Conservation (phyloP, 768 basidiomycete species). For the Kwoniella newhampshirensis region DNA sequence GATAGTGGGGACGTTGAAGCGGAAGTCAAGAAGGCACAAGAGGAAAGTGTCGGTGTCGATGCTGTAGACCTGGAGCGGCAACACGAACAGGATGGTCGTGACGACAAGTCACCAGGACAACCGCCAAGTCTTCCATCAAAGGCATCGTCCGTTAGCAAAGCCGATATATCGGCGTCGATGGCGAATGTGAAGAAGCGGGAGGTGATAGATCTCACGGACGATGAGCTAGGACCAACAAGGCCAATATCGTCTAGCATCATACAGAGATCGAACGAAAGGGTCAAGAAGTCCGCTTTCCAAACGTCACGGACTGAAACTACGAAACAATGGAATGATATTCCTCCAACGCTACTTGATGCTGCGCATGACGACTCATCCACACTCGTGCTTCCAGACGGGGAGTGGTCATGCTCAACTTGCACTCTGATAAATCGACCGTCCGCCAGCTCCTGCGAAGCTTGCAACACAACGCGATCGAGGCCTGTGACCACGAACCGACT, state of each 20-base stretch:
- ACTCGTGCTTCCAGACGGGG: not conserved
- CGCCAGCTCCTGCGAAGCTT: slow-evolving; percentile 65
- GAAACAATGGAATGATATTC: too few species aligned
- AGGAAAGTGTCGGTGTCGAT: slow-evolving; percentile 64
- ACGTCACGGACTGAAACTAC: too few species aligned
- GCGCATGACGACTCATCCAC: too few species aligned
- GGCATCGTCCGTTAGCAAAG: too few species aligned
- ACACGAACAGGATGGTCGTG: not conserved
- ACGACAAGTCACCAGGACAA: not conserved
- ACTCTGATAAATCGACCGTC: slow-evolving; percentile 65
- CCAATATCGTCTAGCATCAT: too few species aligned
- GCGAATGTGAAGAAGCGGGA: not conserved
- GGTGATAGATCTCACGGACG: slow-evolving; percentile 19
- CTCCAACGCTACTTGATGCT: too few species aligned
- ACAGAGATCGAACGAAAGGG: too few species aligned
- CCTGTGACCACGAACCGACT: not conserved
- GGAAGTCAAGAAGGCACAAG: slow-evolving; percentile 65
- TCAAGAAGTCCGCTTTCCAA: too few species aligned
- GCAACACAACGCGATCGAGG: slow-evolving; percentile 56
- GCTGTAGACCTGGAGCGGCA: slow-evolving; percentile 52
- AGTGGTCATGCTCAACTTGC: slow-evolving; percentile 58
- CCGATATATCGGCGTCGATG: not conserved
- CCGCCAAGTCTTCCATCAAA: too few species aligned
- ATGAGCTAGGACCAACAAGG: not conserved
- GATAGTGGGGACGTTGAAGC: slow-evolving; percentile 41